Base-by-base conservation (phyloP, 768 basidiomycete species). In the Candolleomyces eurysporus region DNA sequence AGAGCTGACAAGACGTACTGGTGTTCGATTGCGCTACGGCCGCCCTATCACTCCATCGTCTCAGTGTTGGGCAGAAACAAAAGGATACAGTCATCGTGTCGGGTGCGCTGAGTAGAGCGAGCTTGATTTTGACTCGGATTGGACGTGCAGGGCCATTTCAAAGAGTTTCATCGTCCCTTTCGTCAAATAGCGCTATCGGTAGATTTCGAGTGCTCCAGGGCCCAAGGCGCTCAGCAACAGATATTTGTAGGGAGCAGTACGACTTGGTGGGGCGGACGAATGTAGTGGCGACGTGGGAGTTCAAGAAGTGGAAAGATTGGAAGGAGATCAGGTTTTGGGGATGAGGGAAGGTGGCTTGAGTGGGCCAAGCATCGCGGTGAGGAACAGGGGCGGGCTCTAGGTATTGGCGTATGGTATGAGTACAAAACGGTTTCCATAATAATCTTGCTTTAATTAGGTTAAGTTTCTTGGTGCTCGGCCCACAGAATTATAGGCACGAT, bases 1-100 rank as follows among this genome's bases (percentile, higher is more conserved):
- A 39, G 19, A 84, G 85, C 61, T 83, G 79, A 64, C 88, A 89
- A 68, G 89, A 92, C 60, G 62, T 90, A 3, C 78, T 91, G 17
- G 66, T 91, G 3, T 90, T 92, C 65, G 87, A 91, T 66, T 84
- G 87, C 0, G 71, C 71, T 0, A 83, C 84, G 46, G 82, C 83
- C 0, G 72, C 79, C 3, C 75, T 91, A 19, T 82, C 83, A 0
- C 72, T 91, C 49, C 77, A 85, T 26, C 74, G 89, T 1, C 70
- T 90, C 52, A 71, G 73, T 2, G 60, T 88, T 5, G 84, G 87
- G 40, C 67, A 74, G 50, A 67, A 61, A 40, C 62, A 48, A 65
- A 74, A 66, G 63, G 73, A 59, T 46, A 68, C 59, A 58, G 57
- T 66, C 59, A 64, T 36, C 62, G 56, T 75, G 63, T 61, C n/a